Conservation (phyloP, 805 yeast genomes). For the Candida chilensis region DNA sequence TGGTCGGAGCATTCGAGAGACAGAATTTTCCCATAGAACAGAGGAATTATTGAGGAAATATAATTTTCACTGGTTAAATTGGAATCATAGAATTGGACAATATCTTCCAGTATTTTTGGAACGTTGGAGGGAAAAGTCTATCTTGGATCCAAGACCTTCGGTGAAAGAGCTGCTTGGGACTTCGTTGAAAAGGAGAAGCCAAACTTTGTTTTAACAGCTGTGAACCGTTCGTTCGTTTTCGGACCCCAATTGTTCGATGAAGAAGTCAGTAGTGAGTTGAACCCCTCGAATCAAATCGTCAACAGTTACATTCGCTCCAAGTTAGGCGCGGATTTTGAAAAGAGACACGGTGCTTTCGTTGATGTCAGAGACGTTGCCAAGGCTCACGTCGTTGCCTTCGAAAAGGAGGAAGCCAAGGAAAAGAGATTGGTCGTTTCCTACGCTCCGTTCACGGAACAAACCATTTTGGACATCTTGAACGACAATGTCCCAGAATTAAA, state of each 20-base stretch:
- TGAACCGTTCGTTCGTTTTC: conserved; percentile 34
- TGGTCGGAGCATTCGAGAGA: too few species aligned
- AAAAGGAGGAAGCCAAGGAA: conserved; percentile 20
- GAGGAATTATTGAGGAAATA: too few species aligned
- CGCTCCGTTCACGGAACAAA: conserved; percentile 13
- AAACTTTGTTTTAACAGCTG: conserved; percentile 25
- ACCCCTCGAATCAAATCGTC: too few species aligned
- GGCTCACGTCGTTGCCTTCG: conserved; percentile 45
- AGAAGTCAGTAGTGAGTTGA: too few species aligned
- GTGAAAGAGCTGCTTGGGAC: conserved; percentile 39
- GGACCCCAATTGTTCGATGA: conserved; percentile 43
- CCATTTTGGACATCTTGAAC: conserved; percentile 16
- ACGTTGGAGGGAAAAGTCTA: too few species aligned
- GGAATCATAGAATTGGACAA: too few species aligned
- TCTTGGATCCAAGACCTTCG: conserved; percentile 38
- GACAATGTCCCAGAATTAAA: conserved; percentile 30
- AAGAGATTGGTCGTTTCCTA: conserved; percentile 18
- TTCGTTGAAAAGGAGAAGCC: conserved; percentile 25
- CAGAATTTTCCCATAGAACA: too few species aligned
- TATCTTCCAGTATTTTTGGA: too few species aligned
- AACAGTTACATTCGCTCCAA: too few species aligned
- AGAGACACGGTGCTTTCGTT: conserved; percentile 22
- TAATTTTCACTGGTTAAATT: too few species aligned
- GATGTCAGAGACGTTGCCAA: conserved; percentile 59
- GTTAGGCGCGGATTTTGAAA: too few species aligned